These are phyloP conservation scores for Sistotremastrum suecicum DNA, from an alignment of 768 basidiomycete genomes.

Conservation along the genomic window DNA sequence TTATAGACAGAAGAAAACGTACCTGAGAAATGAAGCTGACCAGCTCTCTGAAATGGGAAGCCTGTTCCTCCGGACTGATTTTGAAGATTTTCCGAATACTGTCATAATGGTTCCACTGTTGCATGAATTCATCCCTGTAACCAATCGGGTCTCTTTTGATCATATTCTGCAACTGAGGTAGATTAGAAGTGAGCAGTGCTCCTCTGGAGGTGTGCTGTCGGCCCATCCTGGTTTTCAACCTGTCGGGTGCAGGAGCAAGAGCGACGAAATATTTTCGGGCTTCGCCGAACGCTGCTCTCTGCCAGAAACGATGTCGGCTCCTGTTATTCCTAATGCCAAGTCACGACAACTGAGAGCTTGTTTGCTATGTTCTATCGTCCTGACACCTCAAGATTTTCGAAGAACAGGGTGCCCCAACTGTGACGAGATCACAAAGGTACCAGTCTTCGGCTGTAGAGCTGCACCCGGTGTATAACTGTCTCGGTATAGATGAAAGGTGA, in stretches of 20 bases:
- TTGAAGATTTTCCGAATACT: constrained; percentile 76
- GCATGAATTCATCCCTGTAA: constrained; percentile 91
- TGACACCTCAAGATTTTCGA: constrained; percentile 70
- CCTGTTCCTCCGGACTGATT: constrained; percentile 73
- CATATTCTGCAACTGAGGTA: constrained; percentile 92
- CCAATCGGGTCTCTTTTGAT: constrained; percentile 86
- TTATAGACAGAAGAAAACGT: constrained; percentile 2
- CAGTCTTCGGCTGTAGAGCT: constrained; percentile 11
- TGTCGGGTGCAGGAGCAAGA: too few species aligned
- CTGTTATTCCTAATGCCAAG: constrained; percentile 44
- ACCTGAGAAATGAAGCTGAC: constrained; percentile 87
- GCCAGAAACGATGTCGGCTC: constrained; percentile 15
- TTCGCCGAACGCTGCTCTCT: not conserved
- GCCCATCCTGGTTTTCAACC: constrained; percentile 5
- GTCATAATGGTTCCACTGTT: constrained; percentile 94
- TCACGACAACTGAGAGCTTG: constrained; percentile 79
- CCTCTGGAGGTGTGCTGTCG: constrained; percentile 28
- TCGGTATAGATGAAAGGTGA: constrained; percentile 68
- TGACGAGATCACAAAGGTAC: constrained; percentile 85
- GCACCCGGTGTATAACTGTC: not conserved
- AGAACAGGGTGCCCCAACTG: constrained; percentile 92
- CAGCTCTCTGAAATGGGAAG: constrained; percentile 73
- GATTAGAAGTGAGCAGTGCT: constrained; percentile 70
- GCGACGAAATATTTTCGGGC: too few species aligned
- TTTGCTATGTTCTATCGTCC: constrained; percentile 85